Base-by-base conservation (phyloP, 164 flowering plant species). In the Amborella trichopoda region DNA sequence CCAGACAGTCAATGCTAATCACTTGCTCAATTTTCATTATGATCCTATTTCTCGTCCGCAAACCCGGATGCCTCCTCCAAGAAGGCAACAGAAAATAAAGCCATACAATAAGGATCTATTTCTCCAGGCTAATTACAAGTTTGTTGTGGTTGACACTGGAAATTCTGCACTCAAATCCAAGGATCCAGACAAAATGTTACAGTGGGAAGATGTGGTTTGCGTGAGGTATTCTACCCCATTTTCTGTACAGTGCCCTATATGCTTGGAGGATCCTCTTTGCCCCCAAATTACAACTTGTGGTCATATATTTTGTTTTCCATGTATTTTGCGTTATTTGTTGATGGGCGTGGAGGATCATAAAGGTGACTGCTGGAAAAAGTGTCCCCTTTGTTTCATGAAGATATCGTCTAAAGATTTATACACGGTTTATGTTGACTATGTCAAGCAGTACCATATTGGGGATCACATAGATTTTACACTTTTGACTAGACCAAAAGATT, bases 251-350 rank as follows among this genome's bases (percentile, higher is more conserved):
- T 91, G 99, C 59, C 99, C 99, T 12, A 87, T 91, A 63, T 91
- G 99, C 56, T 65, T 91, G 77, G 99, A 84, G 28, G 53, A 61
- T 53, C 99, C 95, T 47, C 61, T 87, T 3, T 84, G 95, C 50
- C 83, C 99, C n/a, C 99, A 91, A 55, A 91, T 91, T 55, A 91
- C 99, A n/a, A 75, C 94, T 14, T 91, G 99, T 53, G 99, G 99
- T 13, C 99, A 91, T 67, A 81, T 91, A 34, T 91, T 82, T 59
- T 91, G 99, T 54, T 87, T 87, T 52, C 94, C 99, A 1, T 91
- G 99, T 58, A 82, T 91, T 48, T 65, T 91, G 26, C 81, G 58
- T 22, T 84, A 91, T 59, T 65, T 91, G 66, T 55, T 75, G 23
- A 70, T 78, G 82, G 96, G 74, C 9, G 62, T 67, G 59, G 84